Evolutionary conservation across 495 filamentous ascomycete genomes (phyloP).

Genomic region (Choiromyces venosus): DNA sequence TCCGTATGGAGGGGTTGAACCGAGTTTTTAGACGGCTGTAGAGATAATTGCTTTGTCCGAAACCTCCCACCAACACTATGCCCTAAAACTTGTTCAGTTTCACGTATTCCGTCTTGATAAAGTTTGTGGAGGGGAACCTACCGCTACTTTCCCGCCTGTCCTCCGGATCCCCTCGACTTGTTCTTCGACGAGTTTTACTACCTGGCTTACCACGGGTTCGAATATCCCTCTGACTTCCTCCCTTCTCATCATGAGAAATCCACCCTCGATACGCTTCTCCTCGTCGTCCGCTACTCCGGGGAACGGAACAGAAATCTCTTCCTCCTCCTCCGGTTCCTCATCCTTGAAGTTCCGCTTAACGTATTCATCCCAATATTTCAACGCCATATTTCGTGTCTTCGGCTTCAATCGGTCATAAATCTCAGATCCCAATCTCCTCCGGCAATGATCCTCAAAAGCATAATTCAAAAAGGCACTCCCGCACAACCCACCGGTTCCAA

Average conservation of each 20-base stretch:
- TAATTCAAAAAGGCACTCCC: slow-evolving; percentile 65
- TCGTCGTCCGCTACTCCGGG: slow-evolving; percentile 67
- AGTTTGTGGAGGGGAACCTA: slow-evolving; percentile 45
- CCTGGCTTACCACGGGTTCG: slow-evolving; percentile 60
- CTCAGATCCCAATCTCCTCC: slow-evolving; percentile 51
- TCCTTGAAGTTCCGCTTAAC: slow-evolving; percentile 64
- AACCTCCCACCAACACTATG: slow-evolving; percentile 64
- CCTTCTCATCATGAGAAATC: slow-evolving; percentile 58
- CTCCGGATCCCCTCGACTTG: slow-evolving; percentile 56
- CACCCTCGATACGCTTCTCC: slow-evolving; percentile 54
- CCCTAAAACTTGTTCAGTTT: slow-evolving; percentile 38
- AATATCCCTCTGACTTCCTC: slow-evolving; percentile 60
- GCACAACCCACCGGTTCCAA: slow-evolving; percentile 60
- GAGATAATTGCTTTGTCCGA: slow-evolving; percentile 63
- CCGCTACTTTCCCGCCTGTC: slow-evolving; percentile 59
- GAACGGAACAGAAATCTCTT: slow-evolving; percentile 67
- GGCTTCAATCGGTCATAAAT: slow-evolving; percentile 56
- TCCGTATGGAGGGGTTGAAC: slow-evolving; percentile 54
- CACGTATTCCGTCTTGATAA: slow-evolving; percentile 46
- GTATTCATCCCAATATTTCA: slow-evolving; percentile 60
- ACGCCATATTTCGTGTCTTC: slow-evolving; percentile 66
- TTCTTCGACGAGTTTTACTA: slow-evolving; percentile 56
- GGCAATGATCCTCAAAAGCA: slow-evolving; percentile 60
- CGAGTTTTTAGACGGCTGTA: slow-evolving; percentile 61
- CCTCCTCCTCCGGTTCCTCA: slow-evolving; percentile 53